phyloP scores from a whole-genome alignment of 768 basidiomycete genomes.

The Gautieria morchelliformis region DNA sequence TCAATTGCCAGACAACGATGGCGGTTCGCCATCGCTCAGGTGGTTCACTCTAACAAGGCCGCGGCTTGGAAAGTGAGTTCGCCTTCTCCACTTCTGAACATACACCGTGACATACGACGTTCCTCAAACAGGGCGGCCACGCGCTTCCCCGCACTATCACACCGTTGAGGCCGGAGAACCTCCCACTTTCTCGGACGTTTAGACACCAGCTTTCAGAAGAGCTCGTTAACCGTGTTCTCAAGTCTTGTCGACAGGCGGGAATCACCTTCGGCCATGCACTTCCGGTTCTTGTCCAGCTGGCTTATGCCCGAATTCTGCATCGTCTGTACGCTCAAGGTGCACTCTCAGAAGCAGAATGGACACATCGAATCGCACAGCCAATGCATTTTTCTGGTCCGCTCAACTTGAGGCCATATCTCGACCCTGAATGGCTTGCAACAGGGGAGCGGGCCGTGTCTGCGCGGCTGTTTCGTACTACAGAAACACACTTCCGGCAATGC shows the following conservation, averaged over 20 bases:
- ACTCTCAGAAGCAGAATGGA: conserved; percentile 44
- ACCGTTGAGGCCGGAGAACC: conserved; percentile 23
- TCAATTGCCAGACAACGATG: neutral
- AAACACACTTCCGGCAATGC: conserved; percentile 39
- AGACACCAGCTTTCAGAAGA: conserved; percentile 18
- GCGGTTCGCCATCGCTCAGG: neutral
- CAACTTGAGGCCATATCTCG: conserved; percentile 41
- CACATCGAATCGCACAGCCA: conserved; percentile 36
- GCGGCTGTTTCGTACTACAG: conserved; percentile 34
- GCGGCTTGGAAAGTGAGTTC: neutral
- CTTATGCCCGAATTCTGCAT: conserved; percentile 40
- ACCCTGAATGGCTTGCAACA: conserved; percentile 32
- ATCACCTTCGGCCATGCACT: conserved; percentile 45
- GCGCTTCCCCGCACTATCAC: conserved; percentile 38
- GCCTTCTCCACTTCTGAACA: neutral
- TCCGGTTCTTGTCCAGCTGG: conserved; percentile 42
- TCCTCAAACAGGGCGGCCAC: conserved; percentile 40
- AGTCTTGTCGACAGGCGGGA: conserved; percentile 30
- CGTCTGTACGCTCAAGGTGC: conserved; percentile 35
- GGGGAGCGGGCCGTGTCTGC: conserved; percentile 39
- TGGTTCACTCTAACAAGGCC: neutral
- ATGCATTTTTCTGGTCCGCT: conserved; percentile 40
- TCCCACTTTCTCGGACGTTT: conserved; percentile 26
- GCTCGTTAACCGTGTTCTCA: conserved; percentile 23
- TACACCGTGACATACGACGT: neutral